Evolutionary conservation across 768 basidiomycete species (phyloP).

Genomic region (Pleurotus citrinopileatus): DNA sequence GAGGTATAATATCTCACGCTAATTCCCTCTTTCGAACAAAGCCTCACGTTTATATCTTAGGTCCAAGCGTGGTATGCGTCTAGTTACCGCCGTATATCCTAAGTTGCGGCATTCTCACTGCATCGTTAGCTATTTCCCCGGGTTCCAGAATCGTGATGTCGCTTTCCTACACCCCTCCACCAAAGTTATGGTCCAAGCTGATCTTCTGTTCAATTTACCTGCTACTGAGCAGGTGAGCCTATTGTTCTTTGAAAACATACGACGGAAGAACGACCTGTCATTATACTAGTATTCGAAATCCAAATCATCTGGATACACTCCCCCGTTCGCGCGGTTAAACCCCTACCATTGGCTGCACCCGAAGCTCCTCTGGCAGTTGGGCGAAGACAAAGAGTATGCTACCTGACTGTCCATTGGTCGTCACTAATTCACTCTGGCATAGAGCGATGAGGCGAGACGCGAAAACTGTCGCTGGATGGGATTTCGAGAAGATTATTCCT

Average conservation of each 20-base stretch:
- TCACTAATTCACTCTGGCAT: not conserved
- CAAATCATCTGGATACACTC: constrained; percentile 20
- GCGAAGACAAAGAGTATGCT: constrained; percentile 33
- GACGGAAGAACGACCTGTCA: not conserved
- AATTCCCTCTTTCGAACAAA: not conserved
- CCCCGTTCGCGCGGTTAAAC: constrained; percentile 26
- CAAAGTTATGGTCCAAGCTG: constrained; percentile 75
- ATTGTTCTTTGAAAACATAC: not conserved
- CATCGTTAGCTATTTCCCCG: constrained; percentile 58
- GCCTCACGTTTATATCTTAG: not conserved
- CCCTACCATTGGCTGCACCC: constrained; percentile 34
- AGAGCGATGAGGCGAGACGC: constrained; percentile 63
- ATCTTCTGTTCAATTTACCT: constrained; percentile 82
- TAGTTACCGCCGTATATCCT: not conserved
- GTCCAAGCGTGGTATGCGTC: constrained; percentile 44
- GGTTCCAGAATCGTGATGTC: constrained; percentile 75
- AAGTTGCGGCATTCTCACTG: no score
- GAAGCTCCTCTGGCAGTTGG: constrained; percentile 29
- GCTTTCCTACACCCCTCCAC: constrained; percentile 76
- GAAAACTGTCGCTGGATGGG: constrained; percentile 66
- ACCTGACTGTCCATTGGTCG: not conserved
- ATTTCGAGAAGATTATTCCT: constrained; percentile 71
- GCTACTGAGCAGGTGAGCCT: constrained; percentile 62
- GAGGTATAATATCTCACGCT: constrained; percentile 40
- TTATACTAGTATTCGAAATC: constrained; percentile 37